A percentile compares a stretch with the other conserved stretches of the same genome.
Evolutionary conservation across 1,139 yeast genomes (phyloP).

Genomic region (Kodamaea alishanica): DNA sequence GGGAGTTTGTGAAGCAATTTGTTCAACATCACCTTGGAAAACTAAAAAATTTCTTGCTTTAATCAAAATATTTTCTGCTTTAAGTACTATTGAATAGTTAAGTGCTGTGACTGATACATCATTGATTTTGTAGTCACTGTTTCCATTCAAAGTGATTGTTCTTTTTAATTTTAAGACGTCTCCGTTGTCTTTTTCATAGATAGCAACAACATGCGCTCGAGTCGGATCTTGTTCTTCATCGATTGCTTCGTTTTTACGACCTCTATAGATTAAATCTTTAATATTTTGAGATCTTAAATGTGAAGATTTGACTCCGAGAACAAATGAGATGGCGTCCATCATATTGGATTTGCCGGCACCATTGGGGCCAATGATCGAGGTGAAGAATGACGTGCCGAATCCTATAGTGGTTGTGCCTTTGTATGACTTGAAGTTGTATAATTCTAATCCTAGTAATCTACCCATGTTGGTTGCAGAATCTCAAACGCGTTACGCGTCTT

Average conservation of each 20-base stretch:
- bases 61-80: slow-evolving; percentile 78
- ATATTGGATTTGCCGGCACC: slow-evolving; percentile 97
- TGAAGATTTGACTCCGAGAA: slow-evolving; percentile 75
- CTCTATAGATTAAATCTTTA: slow-evolving; percentile 78
- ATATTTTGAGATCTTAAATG: slow-evolving; percentile 74
- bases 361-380: slow-evolving; percentile 94
- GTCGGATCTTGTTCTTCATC: slow-evolving; percentile 42
- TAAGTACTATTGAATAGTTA: slow-evolving; percentile 64
- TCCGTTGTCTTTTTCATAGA: slow-evolving; percentile 63
- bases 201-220: slow-evolving; percentile 76
- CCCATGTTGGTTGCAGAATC: slow-evolving; percentile 53
- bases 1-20: slow-evolving; percentile 85
- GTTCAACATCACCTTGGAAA: slow-evolving; percentile 96
- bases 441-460: slow-evolving; percentile 66
- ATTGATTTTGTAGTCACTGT: slow-evolving; percentile 69
- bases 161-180: slow-evolving; percentile 52
- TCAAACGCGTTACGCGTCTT: slow-evolving; percentile 4
- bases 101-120: slow-evolving; percentile 57
- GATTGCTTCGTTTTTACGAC: slow-evolving; percentile 34
- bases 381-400: slow-evolving; percentile 78
- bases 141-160: slow-evolving; percentile 52
- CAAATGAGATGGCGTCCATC: slow-evolving; percentile 98
- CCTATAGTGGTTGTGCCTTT: slow-evolving; percentile 73
- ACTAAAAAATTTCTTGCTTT: slow-evolving; percentile 91
- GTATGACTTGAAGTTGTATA: slow-evolving; percentile 88